Evolutionary conservation across 768 basidiomycete species (phyloP).

Genomic region (Collybia sordida): DNA sequence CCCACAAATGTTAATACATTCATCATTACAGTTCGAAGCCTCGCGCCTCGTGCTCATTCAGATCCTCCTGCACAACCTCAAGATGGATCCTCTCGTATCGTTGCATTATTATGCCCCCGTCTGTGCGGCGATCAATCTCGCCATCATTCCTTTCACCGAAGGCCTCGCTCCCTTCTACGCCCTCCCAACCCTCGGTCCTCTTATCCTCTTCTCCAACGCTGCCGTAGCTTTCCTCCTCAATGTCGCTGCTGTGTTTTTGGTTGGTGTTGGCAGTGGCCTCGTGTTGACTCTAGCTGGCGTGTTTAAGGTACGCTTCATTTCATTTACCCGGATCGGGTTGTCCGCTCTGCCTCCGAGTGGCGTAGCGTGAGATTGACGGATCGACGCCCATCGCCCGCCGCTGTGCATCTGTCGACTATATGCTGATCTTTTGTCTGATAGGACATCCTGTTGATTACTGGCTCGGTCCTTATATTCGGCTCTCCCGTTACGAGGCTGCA

Average conservation of each 20-base stretch:
- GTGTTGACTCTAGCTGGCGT: slow-evolving; percentile 93
- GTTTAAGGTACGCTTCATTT: slow-evolving; percentile 62
- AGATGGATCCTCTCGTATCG: slow-evolving; percentile 97
- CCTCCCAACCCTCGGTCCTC: slow-evolving; percentile 60
- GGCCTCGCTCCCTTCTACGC: slow-evolving; percentile 76
- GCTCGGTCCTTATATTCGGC: slow-evolving; percentile 86
- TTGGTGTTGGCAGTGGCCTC: slow-evolving; percentile 83
- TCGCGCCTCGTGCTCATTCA: slow-evolving; percentile 96
- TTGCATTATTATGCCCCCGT: slow-evolving; percentile 97
- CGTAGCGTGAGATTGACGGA: not conserved
- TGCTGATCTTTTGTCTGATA: slow-evolving; percentile 21
- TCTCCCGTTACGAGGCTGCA: slow-evolving; percentile 81
- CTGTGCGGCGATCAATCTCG: slow-evolving; percentile 86
- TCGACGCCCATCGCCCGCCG: not conserved
- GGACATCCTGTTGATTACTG: slow-evolving; percentile 94
- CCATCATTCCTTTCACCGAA: slow-evolving; percentile 89
- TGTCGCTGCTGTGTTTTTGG: slow-evolving; percentile 92
- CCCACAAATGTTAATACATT: not conserved
- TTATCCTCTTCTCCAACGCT: slow-evolving; percentile 82
- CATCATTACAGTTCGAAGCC: slow-evolving; percentile 74
- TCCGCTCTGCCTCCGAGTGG: not conserved
- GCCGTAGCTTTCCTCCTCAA: slow-evolving; percentile 86
- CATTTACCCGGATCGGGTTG: not conserved
- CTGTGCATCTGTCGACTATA: too few species aligned
- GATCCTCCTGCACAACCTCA: slow-evolving; percentile 88